A percentile compares a stretch with the other conserved stretches of the same genome.
phyloP scores from a whole-genome alignment of 176 grass and related monocot genomes.

The Eremochloa ophiuroides region DNA sequence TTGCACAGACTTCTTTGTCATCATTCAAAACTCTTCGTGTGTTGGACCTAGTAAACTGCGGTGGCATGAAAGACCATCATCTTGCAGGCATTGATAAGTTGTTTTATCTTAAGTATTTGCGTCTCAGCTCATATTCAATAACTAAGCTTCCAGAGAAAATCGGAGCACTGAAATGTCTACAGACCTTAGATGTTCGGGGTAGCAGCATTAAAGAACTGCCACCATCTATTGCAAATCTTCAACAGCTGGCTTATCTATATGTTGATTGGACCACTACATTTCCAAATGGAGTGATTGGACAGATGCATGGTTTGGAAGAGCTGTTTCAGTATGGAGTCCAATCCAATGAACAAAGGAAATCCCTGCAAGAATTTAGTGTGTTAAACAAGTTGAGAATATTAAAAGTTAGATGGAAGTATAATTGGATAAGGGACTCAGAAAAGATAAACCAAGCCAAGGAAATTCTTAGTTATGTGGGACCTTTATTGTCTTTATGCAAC shows the following conservation, averaged over 20 bases:
- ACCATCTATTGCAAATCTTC: not conserved
- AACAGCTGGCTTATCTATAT: slow-evolving; percentile 1
- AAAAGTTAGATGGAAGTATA: not conserved
- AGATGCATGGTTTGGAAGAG: not conserved
- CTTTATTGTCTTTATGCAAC: slow-evolving; percentile 1
- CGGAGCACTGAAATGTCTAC: not conserved
- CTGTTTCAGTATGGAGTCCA: not conserved
- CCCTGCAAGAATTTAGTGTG: not conserved
- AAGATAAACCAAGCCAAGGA: not conserved
- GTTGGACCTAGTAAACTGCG: not conserved
- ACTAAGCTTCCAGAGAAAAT: not conserved
- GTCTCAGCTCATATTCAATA: not conserved
- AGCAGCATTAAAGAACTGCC: not conserved
- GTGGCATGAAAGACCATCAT: not conserved
- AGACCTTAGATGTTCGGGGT: not conserved
- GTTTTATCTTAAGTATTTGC: not conserved
- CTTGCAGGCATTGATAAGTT: not conserved
- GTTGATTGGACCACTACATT: not conserved
- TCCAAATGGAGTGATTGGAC: not conserved
- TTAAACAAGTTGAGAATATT: not conserved
- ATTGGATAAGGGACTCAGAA: not conserved
- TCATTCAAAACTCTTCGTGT: not conserved
- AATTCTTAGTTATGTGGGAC: not conserved
- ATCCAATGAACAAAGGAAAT: not conserved
- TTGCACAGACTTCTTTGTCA: not conserved